Base-by-base conservation (phyloP, 2,329 filamentous ascomycete genomes). In the Madurella fahalii region DNA sequence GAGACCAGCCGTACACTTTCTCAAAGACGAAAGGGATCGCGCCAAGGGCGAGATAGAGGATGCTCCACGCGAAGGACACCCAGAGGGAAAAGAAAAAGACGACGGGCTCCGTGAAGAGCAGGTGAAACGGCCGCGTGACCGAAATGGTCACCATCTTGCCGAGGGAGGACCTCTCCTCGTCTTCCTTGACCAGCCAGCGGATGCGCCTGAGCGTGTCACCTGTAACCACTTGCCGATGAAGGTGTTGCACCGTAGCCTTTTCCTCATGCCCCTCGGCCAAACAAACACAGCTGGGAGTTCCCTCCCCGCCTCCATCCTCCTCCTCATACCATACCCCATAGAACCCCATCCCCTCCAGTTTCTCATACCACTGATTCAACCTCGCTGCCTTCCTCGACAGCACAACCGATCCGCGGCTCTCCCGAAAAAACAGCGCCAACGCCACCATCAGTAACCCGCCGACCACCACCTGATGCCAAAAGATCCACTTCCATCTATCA, bases 41-140 rank as follows among this genome's bases (percentile, higher is more conserved):
- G 13, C 83, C 83, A 62, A 96, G 93, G 12, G 87, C 90, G 16
- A 96, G 75, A 69, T 96, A 96, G 0, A 96, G 80, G 0, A 95
- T 81, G 0, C 87, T 90, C 92, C 92, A 96, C 17, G 86, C 86
- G 69, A 96, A 96, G 0, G 89, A 80, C 1, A 91, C 86, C 92
- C 92, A 96, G 0, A 95, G 76, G 0, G 87, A 90, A 74, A 96
- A 96, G 74, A 83, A 90, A 71, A 91, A 90, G 13, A 92, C 87
- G 9, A 90, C 85, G 0, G 87, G 85, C 61, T 92, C 88, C 0
- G 87, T 91, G 60, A 86, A 73, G 15, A 92, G 81, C 1, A 92
- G 78, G 64, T 85, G 83, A 68, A 96, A 95, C 0, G 91, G 91
- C 0, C 91, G 81, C 59, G 83, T 84, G 7, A 93, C 71, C 0